Conservation (phyloP, 2,329 filamentous ascomycete species). For the Stagonosporopsis cucurbitacearum region DNA sequence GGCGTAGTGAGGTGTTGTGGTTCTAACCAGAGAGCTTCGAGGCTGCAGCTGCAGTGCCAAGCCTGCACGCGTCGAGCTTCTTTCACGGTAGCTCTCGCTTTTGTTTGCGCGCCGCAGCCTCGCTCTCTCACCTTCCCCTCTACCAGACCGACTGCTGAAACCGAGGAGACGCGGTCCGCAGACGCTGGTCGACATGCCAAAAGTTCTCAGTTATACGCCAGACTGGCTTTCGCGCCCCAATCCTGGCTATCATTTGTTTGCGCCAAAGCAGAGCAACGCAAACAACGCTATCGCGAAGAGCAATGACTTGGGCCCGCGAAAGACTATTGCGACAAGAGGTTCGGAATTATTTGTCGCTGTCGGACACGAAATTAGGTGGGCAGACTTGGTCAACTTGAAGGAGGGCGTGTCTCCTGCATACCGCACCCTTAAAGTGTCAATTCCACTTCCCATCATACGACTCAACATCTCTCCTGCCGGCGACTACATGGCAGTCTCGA, state of each 20-base stretch:
- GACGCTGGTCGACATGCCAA: slow-evolving; percentile 69
- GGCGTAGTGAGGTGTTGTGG: slow-evolving; percentile 8
- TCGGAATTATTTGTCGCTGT: slow-evolving; percentile 89
- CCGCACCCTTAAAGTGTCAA: slow-evolving; percentile 71
- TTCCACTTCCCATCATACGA: slow-evolving; percentile 83
- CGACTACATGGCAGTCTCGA: slow-evolving; percentile 83
- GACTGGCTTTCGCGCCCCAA: slow-evolving; percentile 82
- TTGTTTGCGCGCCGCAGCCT: slow-evolving; percentile 13
- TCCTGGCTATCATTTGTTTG: slow-evolving; percentile 80
- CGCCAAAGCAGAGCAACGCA: slow-evolving; percentile 52
- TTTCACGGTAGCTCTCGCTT: slow-evolving; percentile 8
- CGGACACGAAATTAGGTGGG: slow-evolving; percentile 91
- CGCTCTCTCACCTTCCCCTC: slow-evolving; percentile 3
- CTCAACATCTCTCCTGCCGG: slow-evolving; percentile 82
- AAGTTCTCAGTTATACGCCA: slow-evolving; percentile 83
- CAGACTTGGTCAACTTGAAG: slow-evolving; percentile 81
- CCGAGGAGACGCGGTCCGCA: not conserved
- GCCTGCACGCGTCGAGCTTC: slow-evolving; percentile 25
- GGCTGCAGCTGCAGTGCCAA: slow-evolving; percentile 20
- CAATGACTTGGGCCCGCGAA: slow-evolving; percentile 51
- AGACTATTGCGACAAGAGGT: slow-evolving; percentile 78
- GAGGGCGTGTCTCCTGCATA: slow-evolving; percentile 51
- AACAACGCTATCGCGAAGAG: slow-evolving; percentile 37
- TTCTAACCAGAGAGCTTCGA: slow-evolving; percentile 18
- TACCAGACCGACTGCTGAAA: not conserved